Percentiles rank a stretch among this genome's conserved stretches.
These are phyloP conservation scores for Thermochaetoides thermophila DNA, from an alignment of 495 filamentous ascomycete genomes.

Conservation along the genomic window DNA sequence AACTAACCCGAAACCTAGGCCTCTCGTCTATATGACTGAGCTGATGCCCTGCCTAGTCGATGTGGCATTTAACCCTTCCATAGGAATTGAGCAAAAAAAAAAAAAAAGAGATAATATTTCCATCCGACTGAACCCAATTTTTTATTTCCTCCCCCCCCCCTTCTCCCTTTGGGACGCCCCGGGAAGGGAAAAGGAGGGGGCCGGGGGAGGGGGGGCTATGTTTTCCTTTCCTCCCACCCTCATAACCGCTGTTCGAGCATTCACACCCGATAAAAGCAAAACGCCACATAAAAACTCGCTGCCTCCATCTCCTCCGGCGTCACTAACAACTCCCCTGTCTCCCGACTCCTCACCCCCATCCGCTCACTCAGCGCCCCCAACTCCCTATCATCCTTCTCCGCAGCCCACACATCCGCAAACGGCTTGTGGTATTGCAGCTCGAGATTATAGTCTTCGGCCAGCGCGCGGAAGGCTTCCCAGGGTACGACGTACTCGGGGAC, in stretches of 20 bases:
- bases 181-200: too few relatives aligned
- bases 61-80: too few relatives aligned
- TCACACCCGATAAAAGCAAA: slow-evolving; percentile 88
- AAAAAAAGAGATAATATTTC: too few relatives aligned
- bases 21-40: too few relatives aligned
- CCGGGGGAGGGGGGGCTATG: neutral
- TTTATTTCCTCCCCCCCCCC: too few relatives aligned
- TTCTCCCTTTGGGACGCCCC: neutral
- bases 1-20: too few relatives aligned
- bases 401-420: slow-evolving; percentile 80
- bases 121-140: too few relatives aligned
- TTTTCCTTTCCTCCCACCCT: too few relatives aligned
- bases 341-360: slow-evolving; percentile 75
- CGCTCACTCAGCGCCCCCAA: slow-evolving; percentile 75
- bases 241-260: neutral
- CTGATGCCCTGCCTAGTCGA: too few relatives aligned
- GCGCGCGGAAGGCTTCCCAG: slow-evolving; percentile 88
- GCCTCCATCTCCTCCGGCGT: slow-evolving; percentile 78
- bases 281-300: slow-evolving; percentile 78
- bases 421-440: slow-evolving; percentile 83
- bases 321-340: slow-evolving; percentile 50
- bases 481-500: slow-evolving; percentile 97
- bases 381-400: slow-evolving; percentile 67
- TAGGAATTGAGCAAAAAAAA: too few relatives aligned
- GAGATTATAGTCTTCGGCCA: slow-evolving; percentile 92